Evolutionary conservation across 1,284 basidiomycete genomes (phyloP).

Genomic region (Calocybe gambosa): DNA sequence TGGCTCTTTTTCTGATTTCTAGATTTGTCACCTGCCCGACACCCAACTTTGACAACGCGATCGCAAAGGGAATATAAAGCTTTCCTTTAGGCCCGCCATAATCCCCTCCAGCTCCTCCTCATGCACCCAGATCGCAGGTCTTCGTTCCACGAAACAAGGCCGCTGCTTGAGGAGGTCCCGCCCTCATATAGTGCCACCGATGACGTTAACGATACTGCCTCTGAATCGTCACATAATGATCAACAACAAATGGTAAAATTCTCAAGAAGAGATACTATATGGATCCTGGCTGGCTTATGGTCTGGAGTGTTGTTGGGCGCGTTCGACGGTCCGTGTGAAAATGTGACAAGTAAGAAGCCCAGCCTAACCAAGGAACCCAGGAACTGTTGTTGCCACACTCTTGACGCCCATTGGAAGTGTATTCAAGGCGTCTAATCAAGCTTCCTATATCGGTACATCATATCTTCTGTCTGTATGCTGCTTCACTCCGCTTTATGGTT

Average conservation of each 20-base stretch:
- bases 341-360: slow-evolving; percentile 7
- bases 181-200: slow-evolving; percentile 38
- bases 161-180: slow-evolving; percentile 37
- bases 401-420: slow-evolving; percentile 74
- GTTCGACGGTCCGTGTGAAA: slow-evolving; percentile 57
- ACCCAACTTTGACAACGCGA: slow-evolving; percentile 22
- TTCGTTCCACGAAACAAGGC: slow-evolving; percentile 35
- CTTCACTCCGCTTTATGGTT: slow-evolving; percentile 86
- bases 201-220: slow-evolving; percentile 29
- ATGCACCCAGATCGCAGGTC: slow-evolving; percentile 37
- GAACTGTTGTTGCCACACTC: slow-evolving; percentile 74
- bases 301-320: slow-evolving; percentile 76
- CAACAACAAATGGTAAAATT: slow-evolving; percentile 36
- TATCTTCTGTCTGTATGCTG: slow-evolving; percentile 87
- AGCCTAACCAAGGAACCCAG: slow-evolving; percentile 28
- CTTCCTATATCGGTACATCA: slow-evolving; percentile 84
- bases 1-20: slow-evolving; percentile 17
- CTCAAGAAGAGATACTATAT: slow-evolving; percentile 48
- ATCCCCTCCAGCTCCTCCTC: slow-evolving; percentile 24
- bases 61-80: slow-evolving; percentile 25
- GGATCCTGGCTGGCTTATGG: slow-evolving; percentile 73
- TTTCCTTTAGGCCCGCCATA: slow-evolving; percentile 20
- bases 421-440: slow-evolving; percentile 72
- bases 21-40: slow-evolving; percentile 26
- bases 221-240: slow-evolving; percentile 22